Evolutionary conservation across 768 basidiomycete genomes (phyloP).

Genomic region (Xanthoconium purpureum): DNA sequence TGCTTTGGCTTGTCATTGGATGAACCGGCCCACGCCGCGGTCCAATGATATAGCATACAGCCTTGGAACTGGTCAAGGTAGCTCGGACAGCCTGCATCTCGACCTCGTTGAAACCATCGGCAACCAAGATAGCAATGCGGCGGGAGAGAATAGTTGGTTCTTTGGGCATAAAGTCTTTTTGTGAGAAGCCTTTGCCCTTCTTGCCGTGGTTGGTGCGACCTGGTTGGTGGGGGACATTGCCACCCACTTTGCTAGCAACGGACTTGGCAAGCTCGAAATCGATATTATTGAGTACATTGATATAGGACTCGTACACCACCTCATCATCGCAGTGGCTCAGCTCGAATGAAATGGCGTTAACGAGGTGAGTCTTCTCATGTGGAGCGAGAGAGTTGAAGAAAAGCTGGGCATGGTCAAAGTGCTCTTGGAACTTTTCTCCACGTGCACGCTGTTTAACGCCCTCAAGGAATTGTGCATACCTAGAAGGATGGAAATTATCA

Average conservation of each 20-base stretch:
- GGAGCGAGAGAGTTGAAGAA: conserved; percentile 79
- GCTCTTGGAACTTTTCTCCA: conserved; percentile 75
- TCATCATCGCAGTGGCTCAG: conserved; percentile 80
- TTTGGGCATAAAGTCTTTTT: conserved; percentile 52
- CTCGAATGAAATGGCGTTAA: conserved; percentile 74
- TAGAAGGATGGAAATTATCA: conserved; percentile 19
- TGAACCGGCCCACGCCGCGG: conserved; percentile 55
- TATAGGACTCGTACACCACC: conserved; percentile 64
- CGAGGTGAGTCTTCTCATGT: conserved; percentile 70
- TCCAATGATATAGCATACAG: conserved; percentile 64
- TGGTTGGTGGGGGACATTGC: conserved; percentile 51
- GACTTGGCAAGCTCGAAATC: conserved; percentile 68
- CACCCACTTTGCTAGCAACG: conserved; percentile 66
- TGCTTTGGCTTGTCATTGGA: conserved; percentile 30
- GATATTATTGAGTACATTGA: conserved; percentile 66
- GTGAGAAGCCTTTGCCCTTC: conserved; percentile 55
- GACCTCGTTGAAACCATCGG: conserved; percentile 66
- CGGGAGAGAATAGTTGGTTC: conserved; percentile 59
- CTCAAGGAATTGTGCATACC: conserved; percentile 46
- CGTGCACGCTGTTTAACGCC: conserved; percentile 61
- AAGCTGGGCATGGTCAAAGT: conserved; percentile 67
- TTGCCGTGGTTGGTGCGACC: conserved; percentile 56
- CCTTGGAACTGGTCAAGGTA: conserved; percentile 48
- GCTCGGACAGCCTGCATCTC: conserved; percentile 60
- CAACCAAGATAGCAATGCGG: conserved; percentile 72